Conservation (phyloP, 805 yeast species). For the Schwanniomyces vanrijiae region DNA sequence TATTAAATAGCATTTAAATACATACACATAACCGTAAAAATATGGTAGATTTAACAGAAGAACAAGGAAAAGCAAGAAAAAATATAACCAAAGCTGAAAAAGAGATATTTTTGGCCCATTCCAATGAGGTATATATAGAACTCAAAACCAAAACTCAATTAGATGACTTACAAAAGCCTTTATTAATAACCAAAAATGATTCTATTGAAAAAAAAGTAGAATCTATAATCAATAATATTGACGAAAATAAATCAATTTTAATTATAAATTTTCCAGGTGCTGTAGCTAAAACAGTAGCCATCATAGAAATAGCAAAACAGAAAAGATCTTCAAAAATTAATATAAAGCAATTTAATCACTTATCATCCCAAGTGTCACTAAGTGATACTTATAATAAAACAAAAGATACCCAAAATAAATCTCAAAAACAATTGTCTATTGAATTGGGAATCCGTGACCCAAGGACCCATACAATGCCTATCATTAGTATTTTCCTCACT, state of each 20-base stretch:
- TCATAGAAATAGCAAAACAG: slow-evolving; percentile 16
- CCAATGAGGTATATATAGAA: background rate
- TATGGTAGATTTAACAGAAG: background rate
- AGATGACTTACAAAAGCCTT: background rate
- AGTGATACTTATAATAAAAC: background rate
- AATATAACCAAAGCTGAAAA: background rate
- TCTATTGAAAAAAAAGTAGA: slow-evolving; percentile 16
- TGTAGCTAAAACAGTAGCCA: slow-evolving; percentile 14
- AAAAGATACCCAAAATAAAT: background rate
- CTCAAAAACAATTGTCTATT: background rate
- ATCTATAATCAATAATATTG: slow-evolving; percentile 5
- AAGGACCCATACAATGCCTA: background rate
- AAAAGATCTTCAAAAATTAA: slow-evolving; percentile 2
- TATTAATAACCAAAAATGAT: slow-evolving; percentile 16
- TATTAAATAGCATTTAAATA: background rate
- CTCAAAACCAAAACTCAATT: background rate
- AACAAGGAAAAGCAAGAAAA: too few species aligned
- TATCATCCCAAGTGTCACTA: slow-evolving; percentile 4
- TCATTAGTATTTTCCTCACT: background rate
- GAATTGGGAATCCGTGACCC: background rate
- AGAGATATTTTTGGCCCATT: background rate
- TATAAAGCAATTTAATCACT: slow-evolving; percentile 14
- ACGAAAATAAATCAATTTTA: slow-evolving; percentile 6
- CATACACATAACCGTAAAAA: background rate
- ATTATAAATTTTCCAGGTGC: slow-evolving; percentile 11